phyloP scores from a whole-genome alignment of 176 grass and related monocot species.

The Triticum turgidum region DNA sequence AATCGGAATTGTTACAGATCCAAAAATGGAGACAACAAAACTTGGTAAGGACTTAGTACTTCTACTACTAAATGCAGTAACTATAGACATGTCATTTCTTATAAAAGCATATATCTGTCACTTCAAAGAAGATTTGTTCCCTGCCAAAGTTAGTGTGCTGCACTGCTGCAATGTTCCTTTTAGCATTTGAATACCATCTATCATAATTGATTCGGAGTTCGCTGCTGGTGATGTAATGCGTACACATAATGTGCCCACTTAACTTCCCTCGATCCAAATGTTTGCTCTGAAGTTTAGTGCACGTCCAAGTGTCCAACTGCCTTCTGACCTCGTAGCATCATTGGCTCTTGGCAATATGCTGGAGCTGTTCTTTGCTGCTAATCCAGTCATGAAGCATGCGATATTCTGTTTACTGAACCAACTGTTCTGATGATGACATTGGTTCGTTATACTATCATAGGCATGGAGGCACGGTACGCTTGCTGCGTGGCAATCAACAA shows the following conservation, averaged over 20 bases:
- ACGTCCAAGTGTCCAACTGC: neutral
- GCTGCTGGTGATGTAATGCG: too few species aligned
- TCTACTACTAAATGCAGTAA: neutral
- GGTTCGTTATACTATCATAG: slow-evolving; percentile 36
- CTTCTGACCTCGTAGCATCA: neutral
- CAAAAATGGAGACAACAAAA: slow-evolving; percentile 65
- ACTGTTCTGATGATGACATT: neutral
- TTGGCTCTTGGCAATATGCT: neutral
- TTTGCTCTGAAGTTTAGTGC: neutral
- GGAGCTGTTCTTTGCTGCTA: neutral
- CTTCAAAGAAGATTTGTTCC: neutral
- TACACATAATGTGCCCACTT: neutral
- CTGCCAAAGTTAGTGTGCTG: neutral
- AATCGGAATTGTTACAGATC: slow-evolving; percentile 70
- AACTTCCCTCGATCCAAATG: neutral
- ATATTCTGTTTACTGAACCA: neutral
- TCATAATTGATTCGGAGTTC: neutral
- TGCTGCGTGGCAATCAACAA: slow-evolving; percentile 75
- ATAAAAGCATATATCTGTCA: neutral
- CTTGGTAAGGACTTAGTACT: slow-evolving; percentile 45
- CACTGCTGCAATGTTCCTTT: slow-evolving; percentile 1
- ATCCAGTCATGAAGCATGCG: neutral
- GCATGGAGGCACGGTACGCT: slow-evolving; percentile 70
- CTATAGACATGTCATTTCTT: neutral
- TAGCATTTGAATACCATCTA: neutral